Evolutionary conservation across 75 land plant species (phyloP).

Genomic region (Gnetum montanum): DNA sequence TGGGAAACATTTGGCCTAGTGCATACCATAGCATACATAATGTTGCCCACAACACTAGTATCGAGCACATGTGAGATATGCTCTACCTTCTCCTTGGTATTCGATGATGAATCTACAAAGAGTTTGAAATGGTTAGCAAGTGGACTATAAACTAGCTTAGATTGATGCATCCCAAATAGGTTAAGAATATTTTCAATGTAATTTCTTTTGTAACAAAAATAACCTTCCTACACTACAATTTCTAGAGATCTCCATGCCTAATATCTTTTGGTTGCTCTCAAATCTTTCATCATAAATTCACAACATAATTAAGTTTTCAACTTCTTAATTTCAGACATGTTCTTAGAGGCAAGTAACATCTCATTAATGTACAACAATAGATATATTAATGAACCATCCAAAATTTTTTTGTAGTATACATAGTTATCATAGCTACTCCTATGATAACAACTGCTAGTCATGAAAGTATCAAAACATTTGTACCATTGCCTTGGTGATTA

Average conservation of each 20-base stretch:
- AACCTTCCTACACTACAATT: background rate
- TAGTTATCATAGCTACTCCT: background rate
- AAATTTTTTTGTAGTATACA: background rate
- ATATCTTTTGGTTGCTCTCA: background rate
- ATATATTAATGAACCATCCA: background rate
- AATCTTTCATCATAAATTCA: background rate
- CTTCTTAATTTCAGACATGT: background rate
- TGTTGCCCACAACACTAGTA: too few species aligned
- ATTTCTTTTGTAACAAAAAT: background rate
- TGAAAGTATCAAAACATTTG: slow-evolving; percentile 1
- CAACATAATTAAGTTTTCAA: background rate
- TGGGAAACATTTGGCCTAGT: too few species aligned
- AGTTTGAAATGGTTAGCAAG: background rate
- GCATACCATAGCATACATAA: too few species aligned
- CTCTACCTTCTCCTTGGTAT: background rate
- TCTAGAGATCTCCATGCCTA: background rate
- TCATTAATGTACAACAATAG: background rate
- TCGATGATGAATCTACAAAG: background rate
- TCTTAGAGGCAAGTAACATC: background rate
- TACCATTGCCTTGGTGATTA: background rate
- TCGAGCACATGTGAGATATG: background rate
- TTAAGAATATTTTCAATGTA: too few species aligned
- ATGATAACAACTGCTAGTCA: background rate
- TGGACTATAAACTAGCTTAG: background rate
- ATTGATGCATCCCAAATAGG: background rate